Base-by-base conservation (phyloP, 352 stramenopile genomes). In the Phytopythium litorale region DNA sequence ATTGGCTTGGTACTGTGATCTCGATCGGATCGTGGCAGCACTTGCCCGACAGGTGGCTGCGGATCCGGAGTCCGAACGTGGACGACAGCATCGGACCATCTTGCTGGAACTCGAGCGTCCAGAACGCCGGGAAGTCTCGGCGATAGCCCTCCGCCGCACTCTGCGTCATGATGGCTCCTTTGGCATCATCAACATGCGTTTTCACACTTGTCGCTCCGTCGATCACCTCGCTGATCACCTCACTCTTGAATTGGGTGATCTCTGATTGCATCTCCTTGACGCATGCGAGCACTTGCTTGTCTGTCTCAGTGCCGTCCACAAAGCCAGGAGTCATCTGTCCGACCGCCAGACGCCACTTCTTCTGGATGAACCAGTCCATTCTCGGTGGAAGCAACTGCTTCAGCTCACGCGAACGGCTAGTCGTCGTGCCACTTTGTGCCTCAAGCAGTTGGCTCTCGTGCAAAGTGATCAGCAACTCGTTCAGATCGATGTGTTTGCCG, bases 21-120 rank as follows among this genome's bases (percentile, higher is more conserved):
- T 66, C 43, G 64, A 74, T 65, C 7, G 67, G 67, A 0, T 23
- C 18, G 48, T 74, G 67, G 43, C 63, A 71, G 63, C 67, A 74
- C 37, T 43, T 50, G 45, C 67, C 67, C 1, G 67, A 74, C 8
- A 74, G 21, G 25, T 74, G 59, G 7, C 67, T 74, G 16, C 68
- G 64, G 43, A 74, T 66, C 32, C 49, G 54, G 4, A 74, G 50
- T 7, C 30, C 46, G 30, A 66, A 48, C 16, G 12, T 54, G 25
- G 48, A 35, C 9, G 18, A 56, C 16, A 62, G 45, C 7, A 32
- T 23, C 54, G 32, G 54, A 16, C n/a, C 6, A 11, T 46, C 12
- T n/a, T 54, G n/a, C 4, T 62, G 32, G 60, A 65, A 68, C 40
- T 71, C 57, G 8, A 74, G 45, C 35, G 67, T 74, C 67, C 67